These are phyloP conservation scores for Rhodotorula mucilaginosa DNA, from an alignment of 1,284 basidiomycete species.

Conservation along the genomic window DNA sequence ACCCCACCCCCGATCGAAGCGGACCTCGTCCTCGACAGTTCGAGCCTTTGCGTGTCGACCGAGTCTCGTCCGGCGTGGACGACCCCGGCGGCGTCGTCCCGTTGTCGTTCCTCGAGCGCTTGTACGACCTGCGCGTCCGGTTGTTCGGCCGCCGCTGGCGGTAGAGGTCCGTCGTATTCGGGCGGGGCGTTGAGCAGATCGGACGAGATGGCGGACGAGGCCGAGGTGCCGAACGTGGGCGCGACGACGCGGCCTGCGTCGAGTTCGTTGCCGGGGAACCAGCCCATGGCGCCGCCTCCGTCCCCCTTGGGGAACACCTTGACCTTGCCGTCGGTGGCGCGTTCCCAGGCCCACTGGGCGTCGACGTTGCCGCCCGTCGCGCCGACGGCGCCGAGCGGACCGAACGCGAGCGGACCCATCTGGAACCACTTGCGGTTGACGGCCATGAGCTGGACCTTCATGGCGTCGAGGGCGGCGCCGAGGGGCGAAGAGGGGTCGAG, in stretches of 20 bases:
- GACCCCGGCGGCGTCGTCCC: constrained; percentile 1
- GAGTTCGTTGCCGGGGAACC: constrained; percentile 12
- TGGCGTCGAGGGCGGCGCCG: constrained; percentile 35
- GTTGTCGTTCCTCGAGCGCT: constrained; percentile 16
- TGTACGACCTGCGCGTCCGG: constrained; percentile 14
- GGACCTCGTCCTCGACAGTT: neutral
- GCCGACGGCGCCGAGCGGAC: constrained; percentile 35
- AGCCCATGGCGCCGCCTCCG: neutral
- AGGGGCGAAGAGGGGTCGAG: constrained; percentile 8
- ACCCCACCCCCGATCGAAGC: neutral
- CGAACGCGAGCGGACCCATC: constrained; percentile 30
- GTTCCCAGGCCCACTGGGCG: constrained; percentile 31
- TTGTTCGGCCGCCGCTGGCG: neutral
- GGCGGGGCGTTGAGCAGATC: constrained; percentile 12
- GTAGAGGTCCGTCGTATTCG: constrained; percentile 17
- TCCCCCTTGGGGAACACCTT: constrained; percentile 22
- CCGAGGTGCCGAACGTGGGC: constrained; percentile 2
- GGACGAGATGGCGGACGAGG: neutral
- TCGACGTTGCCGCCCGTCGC: constrained; percentile 17
- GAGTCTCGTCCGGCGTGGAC: constrained; percentile 4
- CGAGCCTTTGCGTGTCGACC: constrained; percentile 8
- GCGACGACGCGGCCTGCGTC: constrained; percentile 27
- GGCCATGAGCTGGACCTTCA: constrained; percentile 25
- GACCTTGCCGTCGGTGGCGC: constrained; percentile 38
- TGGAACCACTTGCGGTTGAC: constrained; percentile 31